Evolutionary conservation across 208 protist genomes (phyloP).

Genomic region (Leishmania turanica): DNA sequence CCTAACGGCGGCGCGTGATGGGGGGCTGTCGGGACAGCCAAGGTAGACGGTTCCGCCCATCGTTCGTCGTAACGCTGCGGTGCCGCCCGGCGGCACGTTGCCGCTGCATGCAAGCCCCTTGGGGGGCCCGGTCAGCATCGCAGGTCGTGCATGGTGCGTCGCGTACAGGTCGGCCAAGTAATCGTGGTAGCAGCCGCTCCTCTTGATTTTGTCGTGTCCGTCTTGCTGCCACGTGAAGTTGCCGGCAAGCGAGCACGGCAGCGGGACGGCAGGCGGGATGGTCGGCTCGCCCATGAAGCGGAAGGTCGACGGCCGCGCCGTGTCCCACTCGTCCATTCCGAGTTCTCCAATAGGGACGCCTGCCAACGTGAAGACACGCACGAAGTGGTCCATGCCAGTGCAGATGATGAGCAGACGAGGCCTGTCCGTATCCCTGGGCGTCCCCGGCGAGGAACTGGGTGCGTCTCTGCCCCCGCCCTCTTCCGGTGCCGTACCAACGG

Average conservation of each 20-base stretch:
- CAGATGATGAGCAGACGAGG: conserved; percentile 57
- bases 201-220: neutral
- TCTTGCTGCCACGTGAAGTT: conserved; percentile 29
- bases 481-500: neutral
- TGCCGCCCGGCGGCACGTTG: neutral
- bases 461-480: no score
- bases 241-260: conserved; percentile 17
- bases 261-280: conserved; percentile 14
- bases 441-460: neutral
- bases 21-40: neutral
- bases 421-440: neutral
- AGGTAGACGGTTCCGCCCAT: neutral
- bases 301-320: conserved; percentile 44
- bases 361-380: conserved; percentile 65
- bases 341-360: conserved; percentile 76
- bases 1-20: neutral
- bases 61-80: neutral
- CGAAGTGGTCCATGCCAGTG: conserved; percentile 62
- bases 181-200: conserved; percentile 31
- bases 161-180: conserved; percentile 37
- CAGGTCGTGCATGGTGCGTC: conserved; percentile 10
- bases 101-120: neutral
- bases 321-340: conserved; percentile 66
- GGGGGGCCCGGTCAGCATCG: neutral
- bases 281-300: conserved; percentile 56